These are phyloP conservation scores for Neurospora africana DNA, from an alignment of 495 filamentous ascomycete genomes.

Conservation along the genomic window DNA sequence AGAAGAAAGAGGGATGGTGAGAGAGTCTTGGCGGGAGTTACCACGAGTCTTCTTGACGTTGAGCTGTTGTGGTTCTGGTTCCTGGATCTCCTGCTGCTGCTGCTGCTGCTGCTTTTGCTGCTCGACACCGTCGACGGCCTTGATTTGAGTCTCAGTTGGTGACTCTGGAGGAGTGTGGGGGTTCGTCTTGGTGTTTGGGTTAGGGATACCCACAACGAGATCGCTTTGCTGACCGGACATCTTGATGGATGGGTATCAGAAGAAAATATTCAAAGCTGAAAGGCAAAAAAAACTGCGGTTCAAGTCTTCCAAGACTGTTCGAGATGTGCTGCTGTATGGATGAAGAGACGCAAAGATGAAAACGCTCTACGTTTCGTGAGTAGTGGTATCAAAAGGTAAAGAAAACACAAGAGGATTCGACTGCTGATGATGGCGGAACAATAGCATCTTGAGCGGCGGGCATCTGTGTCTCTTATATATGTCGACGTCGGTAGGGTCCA, in stretches of 20 bases:
- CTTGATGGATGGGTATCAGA: background rate
- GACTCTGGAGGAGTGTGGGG: constrained; percentile 1
- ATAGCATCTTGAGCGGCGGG: background rate
- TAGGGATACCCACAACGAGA: background rate
- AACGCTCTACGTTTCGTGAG: background rate
- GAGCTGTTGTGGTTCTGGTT: background rate
- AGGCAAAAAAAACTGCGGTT: background rate
- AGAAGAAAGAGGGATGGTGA: constrained; percentile 17
- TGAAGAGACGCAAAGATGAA: background rate
- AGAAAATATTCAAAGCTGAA: background rate
- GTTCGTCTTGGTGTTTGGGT: background rate
- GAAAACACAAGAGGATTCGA: background rate
- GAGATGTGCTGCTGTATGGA: background rate
- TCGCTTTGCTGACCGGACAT: background rate
- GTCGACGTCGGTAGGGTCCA: background rate
- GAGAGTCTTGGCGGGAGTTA: constrained; percentile 4
- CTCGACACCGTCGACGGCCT: background rate
- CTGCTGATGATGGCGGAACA: background rate
- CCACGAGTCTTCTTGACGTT: background rate
- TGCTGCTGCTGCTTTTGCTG: background rate
- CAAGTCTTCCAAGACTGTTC: background rate
- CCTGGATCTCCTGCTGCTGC: background rate
- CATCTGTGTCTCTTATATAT: background rate
- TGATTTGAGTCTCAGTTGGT: background rate
- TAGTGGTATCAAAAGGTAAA: background rate